These are phyloP conservation scores for Blastobotrys persicus DNA, from an alignment of 1,139 yeast species.

Conservation along the genomic window DNA sequence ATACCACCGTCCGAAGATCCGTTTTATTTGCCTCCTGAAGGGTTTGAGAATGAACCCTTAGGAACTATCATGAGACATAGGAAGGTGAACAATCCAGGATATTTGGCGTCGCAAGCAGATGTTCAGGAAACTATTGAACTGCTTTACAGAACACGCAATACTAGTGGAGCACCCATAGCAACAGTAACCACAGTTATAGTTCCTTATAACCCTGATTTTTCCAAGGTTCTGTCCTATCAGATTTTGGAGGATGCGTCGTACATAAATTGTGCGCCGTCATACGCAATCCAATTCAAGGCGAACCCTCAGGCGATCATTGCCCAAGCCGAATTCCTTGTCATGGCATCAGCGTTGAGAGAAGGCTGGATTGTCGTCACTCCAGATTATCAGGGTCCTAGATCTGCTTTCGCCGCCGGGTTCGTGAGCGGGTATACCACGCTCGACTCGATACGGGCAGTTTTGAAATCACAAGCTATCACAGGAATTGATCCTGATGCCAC, in stretches of 20 bases:
- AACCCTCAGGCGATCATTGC: conserved; percentile 10
- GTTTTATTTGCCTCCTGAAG: conserved; percentile 26
- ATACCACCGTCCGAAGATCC: conserved; percentile 23
- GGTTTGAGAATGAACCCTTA: conserved; percentile 15
- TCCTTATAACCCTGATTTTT: conserved; percentile 24
- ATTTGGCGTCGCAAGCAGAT: conserved; percentile 5
- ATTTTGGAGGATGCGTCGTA: conserved; percentile 31
- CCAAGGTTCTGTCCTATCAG: conserved; percentile 30
- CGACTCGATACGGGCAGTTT: conserved; percentile 25
- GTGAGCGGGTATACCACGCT: conserved; percentile 24
- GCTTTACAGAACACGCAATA: conserved; percentile 29
- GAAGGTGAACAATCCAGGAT: conserved; percentile 19
- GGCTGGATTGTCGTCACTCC: conserved; percentile 26
- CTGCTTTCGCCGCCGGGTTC: conserved; percentile 27
- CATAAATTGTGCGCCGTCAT: conserved; percentile 34
- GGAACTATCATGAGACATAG: conserved; percentile 24
- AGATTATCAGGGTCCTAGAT: conserved; percentile 26
- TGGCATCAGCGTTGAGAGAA: conserved; percentile 20
- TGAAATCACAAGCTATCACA: conserved; percentile 19
- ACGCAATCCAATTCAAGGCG: conserved; percentile 20
- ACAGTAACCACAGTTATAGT: conserved; percentile 32
- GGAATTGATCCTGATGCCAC: conserved; percentile 22
- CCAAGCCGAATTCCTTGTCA: conserved; percentile 16
- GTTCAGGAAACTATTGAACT: conserved; percentile 28
- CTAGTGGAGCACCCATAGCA: conserved; percentile 28